A percentile compares a stretch with the other conserved stretches of the same genome.
phyloP scores from a whole-genome alignment of 768 basidiomycete species.

The Hortiboletus flavorubellus region DNA sequence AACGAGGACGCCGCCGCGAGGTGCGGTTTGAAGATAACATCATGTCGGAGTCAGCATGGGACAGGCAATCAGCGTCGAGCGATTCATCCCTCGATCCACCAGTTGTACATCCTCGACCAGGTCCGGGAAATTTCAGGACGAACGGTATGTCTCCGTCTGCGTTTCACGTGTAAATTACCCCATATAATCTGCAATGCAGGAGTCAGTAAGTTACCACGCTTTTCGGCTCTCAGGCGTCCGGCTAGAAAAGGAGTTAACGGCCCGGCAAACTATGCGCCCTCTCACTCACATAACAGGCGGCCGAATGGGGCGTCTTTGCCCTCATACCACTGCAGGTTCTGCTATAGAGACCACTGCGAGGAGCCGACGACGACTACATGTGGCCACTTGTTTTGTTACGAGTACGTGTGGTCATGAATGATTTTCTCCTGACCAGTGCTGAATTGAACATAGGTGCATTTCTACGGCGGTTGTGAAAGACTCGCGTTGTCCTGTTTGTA shows the following conservation, averaged over 20 bases:
- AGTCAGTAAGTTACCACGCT: conserved; percentile 30
- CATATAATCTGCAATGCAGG: conserved; percentile 14
- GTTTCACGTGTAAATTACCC: not conserved
- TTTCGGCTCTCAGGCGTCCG: conserved; percentile 26
- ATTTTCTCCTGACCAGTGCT: not conserved
- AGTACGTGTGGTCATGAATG: conserved; percentile 21
- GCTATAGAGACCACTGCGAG: conserved; percentile 46
- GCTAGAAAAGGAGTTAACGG: conserved; percentile 13
- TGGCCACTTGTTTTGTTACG: conserved; percentile 61
- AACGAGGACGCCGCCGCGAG: conserved; percentile 30
- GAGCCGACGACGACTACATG: conserved; percentile 61
- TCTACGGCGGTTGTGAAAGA: conserved; percentile 45
- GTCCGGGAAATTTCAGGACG: conserved; percentile 8
- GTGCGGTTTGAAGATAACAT: conserved; percentile 35
- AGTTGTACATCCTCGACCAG: conserved; percentile 11
- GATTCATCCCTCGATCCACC: conserved; percentile 29
- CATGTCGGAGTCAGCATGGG: conserved; percentile 29
- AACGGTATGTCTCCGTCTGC: conserved; percentile 17
- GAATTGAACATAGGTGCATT: conserved; percentile 44
- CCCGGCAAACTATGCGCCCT: conserved; percentile 7
- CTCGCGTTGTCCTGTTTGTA: conserved; percentile 51
- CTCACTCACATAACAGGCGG: conserved; percentile 8
- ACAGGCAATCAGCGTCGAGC: conserved; percentile 29
- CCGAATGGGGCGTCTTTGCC: conserved; percentile 3
- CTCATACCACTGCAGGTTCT: conserved; percentile 48